Evolutionary conservation across 345 rosid species (phyloP).

Genomic region (Sisymbrium irio): DNA sequence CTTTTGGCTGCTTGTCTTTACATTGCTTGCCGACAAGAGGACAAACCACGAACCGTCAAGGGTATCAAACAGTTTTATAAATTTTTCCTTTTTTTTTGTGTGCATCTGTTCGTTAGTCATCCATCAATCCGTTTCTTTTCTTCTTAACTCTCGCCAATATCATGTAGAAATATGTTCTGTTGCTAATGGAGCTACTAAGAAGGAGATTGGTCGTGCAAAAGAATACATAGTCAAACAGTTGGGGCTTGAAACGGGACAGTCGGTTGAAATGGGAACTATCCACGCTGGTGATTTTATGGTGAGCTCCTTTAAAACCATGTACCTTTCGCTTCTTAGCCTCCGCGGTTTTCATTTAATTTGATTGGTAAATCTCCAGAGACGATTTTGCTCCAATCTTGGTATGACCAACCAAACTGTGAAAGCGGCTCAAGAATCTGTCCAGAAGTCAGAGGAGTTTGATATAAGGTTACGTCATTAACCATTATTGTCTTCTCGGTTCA

Average conservation of each 20-base stretch:
- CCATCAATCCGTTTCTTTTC: constrained; percentile 36
- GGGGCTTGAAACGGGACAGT: constrained; percentile 85
- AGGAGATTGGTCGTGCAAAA: constrained; percentile 97
- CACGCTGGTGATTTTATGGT: constrained; percentile 99
- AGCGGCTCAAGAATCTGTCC: constrained; percentile 95
- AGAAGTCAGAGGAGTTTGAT: constrained; percentile 93
- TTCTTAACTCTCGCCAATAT: constrained; percentile 35
- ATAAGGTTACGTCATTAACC: constrained; percentile 58
- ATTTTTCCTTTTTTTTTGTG: constrained; percentile 15
- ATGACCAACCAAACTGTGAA: constrained; percentile 93
- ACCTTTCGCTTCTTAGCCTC: background rate
- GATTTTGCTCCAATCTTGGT: constrained; percentile 94
- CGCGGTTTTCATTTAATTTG: background rate
- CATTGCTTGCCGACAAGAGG: constrained; percentile 97
- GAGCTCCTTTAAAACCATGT: constrained; percentile 19
- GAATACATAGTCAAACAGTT: constrained; percentile 96
- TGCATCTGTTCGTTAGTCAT: constrained; percentile 41
- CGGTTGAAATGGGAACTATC: constrained; percentile 94
- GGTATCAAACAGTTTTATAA: constrained; percentile 51
- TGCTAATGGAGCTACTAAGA: constrained; percentile 97
- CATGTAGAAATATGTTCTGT: constrained; percentile 89
- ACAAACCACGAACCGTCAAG: constrained; percentile 95
- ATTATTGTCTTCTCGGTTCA: background rate
- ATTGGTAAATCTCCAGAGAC: constrained; percentile 54
- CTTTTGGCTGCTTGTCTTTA: constrained; percentile 97